A percentile compares a stretch with the other conserved stretches of the same genome.
These are phyloP conservation scores for Porpolomopsis calyptriformis DNA, from an alignment of 768 basidiomycete genomes.

Conservation along the genomic window DNA sequence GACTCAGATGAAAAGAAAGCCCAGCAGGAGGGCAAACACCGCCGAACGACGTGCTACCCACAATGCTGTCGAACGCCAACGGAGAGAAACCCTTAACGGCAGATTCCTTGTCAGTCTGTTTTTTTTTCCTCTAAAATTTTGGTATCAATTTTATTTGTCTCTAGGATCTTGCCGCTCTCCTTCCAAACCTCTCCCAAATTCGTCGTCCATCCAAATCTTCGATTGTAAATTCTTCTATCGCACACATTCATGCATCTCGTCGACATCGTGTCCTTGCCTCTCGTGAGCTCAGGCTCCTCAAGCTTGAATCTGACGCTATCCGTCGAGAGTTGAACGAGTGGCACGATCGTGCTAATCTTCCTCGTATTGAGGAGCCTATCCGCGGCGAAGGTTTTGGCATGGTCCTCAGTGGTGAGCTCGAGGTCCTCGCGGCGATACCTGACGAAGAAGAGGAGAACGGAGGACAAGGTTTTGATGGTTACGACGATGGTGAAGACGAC, in stretches of 20 bases:
- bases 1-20: slow-evolving; percentile 63
- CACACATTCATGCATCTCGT: slow-evolving; percentile 74
- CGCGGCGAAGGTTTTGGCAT: slow-evolving; percentile 64
- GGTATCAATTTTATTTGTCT: slow-evolving; percentile 7
- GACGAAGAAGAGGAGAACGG: slow-evolving; percentile 51
- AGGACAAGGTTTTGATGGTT: slow-evolving; percentile 27
- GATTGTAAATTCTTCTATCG: slow-evolving; percentile 93
- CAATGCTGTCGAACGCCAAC: slow-evolving; percentile 92
- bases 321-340: slow-evolving; percentile 90
- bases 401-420: slow-evolving; percentile 61
- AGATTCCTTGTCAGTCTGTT: slow-evolving; percentile 65
- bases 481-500: slow-evolving; percentile 34
- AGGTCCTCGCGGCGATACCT: slow-evolving; percentile 42
- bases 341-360: slow-evolving; percentile 67
- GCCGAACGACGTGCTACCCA: slow-evolving; percentile 94
- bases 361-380: slow-evolving; percentile 61
- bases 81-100: slow-evolving; percentile 87
- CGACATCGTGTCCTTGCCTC: slow-evolving; percentile 74
- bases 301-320: slow-evolving; percentile 75
- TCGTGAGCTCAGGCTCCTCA: slow-evolving; percentile 69
- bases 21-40: slow-evolving; percentile 84
- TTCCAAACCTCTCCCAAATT: slow-evolving; percentile 84
- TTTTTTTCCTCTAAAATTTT: slow-evolving; percentile 3
- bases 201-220: slow-evolving; percentile 92
- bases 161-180: slow-evolving; percentile 85